Conservation (phyloP, 805 yeast species). For the Spathaspora passalidarum region DNA sequence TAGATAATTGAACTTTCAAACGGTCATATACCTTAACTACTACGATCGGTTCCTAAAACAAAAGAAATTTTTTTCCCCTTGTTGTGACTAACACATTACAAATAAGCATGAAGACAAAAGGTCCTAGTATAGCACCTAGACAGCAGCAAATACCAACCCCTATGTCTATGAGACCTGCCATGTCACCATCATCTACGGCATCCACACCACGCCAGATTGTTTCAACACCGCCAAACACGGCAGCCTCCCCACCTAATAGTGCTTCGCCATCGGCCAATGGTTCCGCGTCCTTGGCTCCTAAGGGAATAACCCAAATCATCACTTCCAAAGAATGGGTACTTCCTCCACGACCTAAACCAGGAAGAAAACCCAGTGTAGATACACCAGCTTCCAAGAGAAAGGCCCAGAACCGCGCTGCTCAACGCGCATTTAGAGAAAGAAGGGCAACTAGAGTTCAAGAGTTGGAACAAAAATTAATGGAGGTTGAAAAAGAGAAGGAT, state of each 20-base stretch:
- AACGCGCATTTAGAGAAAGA: slow-evolving; percentile 84
- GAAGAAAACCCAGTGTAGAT: slow-evolving; percentile 63
- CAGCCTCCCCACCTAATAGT: slow-evolving; percentile 3
- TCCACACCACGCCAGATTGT: slow-evolving; percentile 12
- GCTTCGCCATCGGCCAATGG: background rate
- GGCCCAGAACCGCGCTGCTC: slow-evolving; percentile 94
- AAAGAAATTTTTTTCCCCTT: background rate
- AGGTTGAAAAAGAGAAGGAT: slow-evolving; percentile 65
- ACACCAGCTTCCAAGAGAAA: slow-evolving; percentile 83
- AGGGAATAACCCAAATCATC: slow-evolving; percentile 42
- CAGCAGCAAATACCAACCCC: slow-evolving; percentile 15
- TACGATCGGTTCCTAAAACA: background rate
- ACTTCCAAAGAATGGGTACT: slow-evolving; percentile 59
- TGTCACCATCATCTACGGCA: slow-evolving; percentile 9
- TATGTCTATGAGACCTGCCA: slow-evolving; percentile 11
- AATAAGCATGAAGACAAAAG: slow-evolving; percentile 13
- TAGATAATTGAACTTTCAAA: background rate
- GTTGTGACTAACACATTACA: background rate
- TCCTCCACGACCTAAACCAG: slow-evolving; percentile 64
- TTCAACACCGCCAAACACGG: slow-evolving; percentile 2
- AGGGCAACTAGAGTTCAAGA: slow-evolving; percentile 80
- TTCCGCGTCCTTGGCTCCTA: slow-evolving; percentile 1
- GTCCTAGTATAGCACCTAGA: slow-evolving; percentile 19
- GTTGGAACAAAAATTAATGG: slow-evolving; percentile 65
- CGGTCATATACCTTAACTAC: no score